Conservation (phyloP, 2,329 filamentous ascomycete species). For the Diaporthe longicolla region DNA sequence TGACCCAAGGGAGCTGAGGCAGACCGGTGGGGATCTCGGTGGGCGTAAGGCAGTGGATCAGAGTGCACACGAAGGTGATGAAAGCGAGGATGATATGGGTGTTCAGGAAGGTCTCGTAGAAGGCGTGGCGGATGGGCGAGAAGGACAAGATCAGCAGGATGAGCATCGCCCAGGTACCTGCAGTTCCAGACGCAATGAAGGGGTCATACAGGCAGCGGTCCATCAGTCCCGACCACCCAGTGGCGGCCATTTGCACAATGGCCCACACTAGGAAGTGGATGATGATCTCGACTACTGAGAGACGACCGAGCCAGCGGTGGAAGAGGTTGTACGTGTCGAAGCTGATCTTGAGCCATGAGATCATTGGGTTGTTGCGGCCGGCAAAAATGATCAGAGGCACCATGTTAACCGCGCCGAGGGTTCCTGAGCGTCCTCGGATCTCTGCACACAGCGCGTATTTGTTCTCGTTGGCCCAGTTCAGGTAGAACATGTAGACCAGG, state of each 20-base stretch:
- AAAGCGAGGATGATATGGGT: slow-evolving; percentile 84
- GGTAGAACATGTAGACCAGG: slow-evolving; percentile 71
- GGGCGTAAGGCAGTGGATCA: slow-evolving; percentile 79
- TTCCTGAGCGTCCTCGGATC: slow-evolving; percentile 87
- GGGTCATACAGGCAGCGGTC: slow-evolving; percentile 67
- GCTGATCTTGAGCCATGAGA: slow-evolving; percentile 84
- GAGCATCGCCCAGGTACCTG: slow-evolving; percentile 73
- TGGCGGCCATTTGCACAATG: slow-evolving; percentile 76
- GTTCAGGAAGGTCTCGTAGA: slow-evolving; percentile 97
- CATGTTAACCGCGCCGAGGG: slow-evolving; percentile 89
- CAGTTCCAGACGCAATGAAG: slow-evolving; percentile 77
- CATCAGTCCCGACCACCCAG: slow-evolving; percentile 72
- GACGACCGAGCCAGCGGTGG: slow-evolving; percentile 85
- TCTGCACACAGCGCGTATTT: slow-evolving; percentile 80
- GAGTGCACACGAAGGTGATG: slow-evolving; percentile 78
- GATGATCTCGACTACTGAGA: slow-evolving; percentile 78
- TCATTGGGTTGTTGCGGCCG: slow-evolving; percentile 93
- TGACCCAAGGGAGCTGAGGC: slow-evolving; percentile 80
- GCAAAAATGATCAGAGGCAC: slow-evolving; percentile 91
- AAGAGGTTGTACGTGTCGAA: slow-evolving; percentile 97
- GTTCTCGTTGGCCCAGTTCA: slow-evolving; percentile 72
- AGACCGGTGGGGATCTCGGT: slow-evolving; percentile 75
- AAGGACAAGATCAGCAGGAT: slow-evolving; percentile 78
- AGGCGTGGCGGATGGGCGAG: slow-evolving; percentile 89
- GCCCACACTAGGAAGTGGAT: slow-evolving; percentile 82